These are phyloP conservation scores for Talaromyces ruber DNA, from an alignment of 495 filamentous ascomycete species.

Conservation along the genomic window DNA sequence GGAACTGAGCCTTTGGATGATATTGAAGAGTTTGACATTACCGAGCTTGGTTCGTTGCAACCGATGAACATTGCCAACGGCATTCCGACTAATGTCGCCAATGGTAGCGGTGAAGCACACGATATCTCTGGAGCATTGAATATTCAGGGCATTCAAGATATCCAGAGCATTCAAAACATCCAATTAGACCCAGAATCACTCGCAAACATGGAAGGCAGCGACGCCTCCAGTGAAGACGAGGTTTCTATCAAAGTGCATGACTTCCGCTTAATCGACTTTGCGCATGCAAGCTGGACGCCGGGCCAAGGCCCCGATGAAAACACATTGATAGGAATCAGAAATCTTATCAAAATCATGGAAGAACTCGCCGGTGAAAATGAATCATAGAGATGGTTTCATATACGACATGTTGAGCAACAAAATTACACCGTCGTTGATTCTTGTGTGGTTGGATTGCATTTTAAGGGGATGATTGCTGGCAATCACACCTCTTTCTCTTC, in stretches of 20 bases:
- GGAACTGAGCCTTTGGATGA: slow-evolving; percentile 56
- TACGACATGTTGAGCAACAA: not conserved
- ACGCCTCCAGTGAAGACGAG: slow-evolving; percentile 49
- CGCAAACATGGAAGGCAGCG: slow-evolving; percentile 25
- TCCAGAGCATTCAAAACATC: slow-evolving; percentile 29
- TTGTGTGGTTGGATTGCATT: not conserved
- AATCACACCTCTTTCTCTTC: not conserved
- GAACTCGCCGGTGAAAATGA: slow-evolving; percentile 34
- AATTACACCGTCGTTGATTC: not conserved
- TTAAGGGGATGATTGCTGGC: slow-evolving; percentile 4
- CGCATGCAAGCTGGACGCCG: slow-evolving; percentile 81
- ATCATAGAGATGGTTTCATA: not conserved
- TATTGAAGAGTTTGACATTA: slow-evolving; percentile 35
- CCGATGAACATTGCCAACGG: slow-evolving; percentile 23
- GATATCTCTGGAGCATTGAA: not conserved
- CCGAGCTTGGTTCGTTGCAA: slow-evolving; percentile 23
- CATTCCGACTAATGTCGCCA: not conserved
- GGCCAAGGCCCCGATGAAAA: slow-evolving; percentile 88
- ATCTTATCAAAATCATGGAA: slow-evolving; percentile 59
- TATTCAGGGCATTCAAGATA: slow-evolving; percentile 26
- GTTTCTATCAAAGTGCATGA: slow-evolving; percentile 65
- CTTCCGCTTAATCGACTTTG: slow-evolving; percentile 93
- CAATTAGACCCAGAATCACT: slow-evolving; percentile 28
- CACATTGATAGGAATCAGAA: slow-evolving; percentile 64
- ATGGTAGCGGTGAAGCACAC: not conserved